Evolutionary conservation across 2,329 filamentous ascomycete species (phyloP), one percentile per base, ranked within the genome.

Genomic region (Fusarium sp.): DNA sequence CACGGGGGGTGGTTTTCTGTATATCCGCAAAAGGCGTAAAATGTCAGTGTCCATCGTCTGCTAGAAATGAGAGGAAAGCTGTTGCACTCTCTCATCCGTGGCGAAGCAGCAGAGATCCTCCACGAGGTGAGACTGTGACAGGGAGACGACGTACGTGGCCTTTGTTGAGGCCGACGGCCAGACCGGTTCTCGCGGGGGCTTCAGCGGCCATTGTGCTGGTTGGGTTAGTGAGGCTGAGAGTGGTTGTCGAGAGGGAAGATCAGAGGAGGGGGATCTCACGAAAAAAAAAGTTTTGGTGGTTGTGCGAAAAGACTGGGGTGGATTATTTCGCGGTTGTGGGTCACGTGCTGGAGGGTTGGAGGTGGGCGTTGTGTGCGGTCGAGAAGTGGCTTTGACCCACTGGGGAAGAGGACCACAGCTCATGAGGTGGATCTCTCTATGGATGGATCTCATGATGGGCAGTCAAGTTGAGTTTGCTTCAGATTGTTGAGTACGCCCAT

Each of bases 1-100:
- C 92, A 84, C 94, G 91, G 81, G 91, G 84, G 80, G 93, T 95
- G 87, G 93, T 94, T 91, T 95, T 95, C 93, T 95, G 87, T 86
- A 86, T 73, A 78, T 67, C 70, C 73, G 76, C 74, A 70, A 81
- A 77, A 75, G 54, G 75, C 78, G 80, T 77, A 85, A 84, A 86
- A 79, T 79, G 87, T 88, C 87, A 88, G 84, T 85, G 89, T 91
- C 89, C 89, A 91, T 90, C 88, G 83, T 89, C 88, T 89, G 87
- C 87, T 79, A 75, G 6, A 40, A 66, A 59, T 29, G 62, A 67
- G 24, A n/a, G 24, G 13, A 16, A 59, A 69, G 57, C 37, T 62
- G 66, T 64, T 34, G 66, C 65, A 60, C 59, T 68, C 68, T 64
- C 69, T 73, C 70, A 78, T 71, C 72, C 73, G 73, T 77, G 75